Base-by-base conservation (phyloP, 495 filamentous ascomycete genomes). In the Aspergillus kassunensis region DNA sequence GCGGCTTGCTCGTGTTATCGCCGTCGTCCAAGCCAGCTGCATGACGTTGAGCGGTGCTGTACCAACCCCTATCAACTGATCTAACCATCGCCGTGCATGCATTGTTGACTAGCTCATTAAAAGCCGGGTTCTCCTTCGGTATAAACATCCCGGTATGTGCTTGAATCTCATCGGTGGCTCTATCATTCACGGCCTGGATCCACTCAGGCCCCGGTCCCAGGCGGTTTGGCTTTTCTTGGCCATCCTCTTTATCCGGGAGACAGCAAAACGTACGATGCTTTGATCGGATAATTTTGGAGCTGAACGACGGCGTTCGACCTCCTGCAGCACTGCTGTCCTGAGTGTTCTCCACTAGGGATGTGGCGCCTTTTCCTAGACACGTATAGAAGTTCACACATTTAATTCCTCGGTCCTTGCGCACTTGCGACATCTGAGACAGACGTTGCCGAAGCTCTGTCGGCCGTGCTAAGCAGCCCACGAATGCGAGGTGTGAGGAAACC, bases 91-190 rank as follows among this genome's bases (percentile, higher is more conserved):
- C 67, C 43, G 83, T 78, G 64, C 81, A 87, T 24, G 89, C 83
- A 48, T 85, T 67, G 34, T 81, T 76, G 7, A 82, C 70, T 64
- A 97, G 73, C 27, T 71, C 76, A 55, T 81, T 77, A 57, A 90
- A 96, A 12, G 81, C 87, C 10, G 89, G 87, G 64, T 97, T 96
- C 33, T 88, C 79, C 58, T 80, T 85, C 6, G 84, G 80, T 47
- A 81, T 73, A 57, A 97, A 97, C 90, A 97, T 96, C 42, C 79
- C 80, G 70, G 87, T 85, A 73, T 97, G 93, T 11, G 95, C 92
- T 55, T 72, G 71, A 7, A 82, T 81, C 72, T 98, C 93, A 51
- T 96, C 90, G 23, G 53, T 69, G 2, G 86, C 89, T 61, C 78
- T 81, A 52, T 91, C 80, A 67, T 97, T 98, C 41, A 89, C 72